Percentiles rank a stretch among this genome's conserved stretches.
Evolutionary conservation across 768 basidiomycete genomes (phyloP).

Genomic region (Pleurotus giganteus): DNA sequence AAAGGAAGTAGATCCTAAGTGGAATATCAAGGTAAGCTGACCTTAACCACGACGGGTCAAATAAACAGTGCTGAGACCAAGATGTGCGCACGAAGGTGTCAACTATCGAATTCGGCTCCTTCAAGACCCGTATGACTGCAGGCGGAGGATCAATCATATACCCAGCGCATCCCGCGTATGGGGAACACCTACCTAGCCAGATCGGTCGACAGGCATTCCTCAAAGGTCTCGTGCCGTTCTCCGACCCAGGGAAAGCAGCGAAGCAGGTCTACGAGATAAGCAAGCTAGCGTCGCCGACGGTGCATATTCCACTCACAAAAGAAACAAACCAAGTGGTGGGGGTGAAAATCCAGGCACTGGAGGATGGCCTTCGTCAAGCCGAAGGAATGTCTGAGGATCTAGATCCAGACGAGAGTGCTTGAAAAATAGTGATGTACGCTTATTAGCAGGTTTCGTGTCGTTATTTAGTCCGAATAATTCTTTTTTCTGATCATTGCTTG

Average conservation of each 20-base stretch:
- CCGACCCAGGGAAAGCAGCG: background rate
- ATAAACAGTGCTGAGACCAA: too few species aligned
- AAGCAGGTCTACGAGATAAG: background rate
- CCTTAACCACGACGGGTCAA: background rate
- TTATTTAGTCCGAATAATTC: too few species aligned
- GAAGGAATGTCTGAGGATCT: too few species aligned
- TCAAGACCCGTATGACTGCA: background rate
- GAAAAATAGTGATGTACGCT: too few species aligned
- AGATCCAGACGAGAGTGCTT: too few species aligned
- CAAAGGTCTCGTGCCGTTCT: background rate
- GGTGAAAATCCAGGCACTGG: background rate
- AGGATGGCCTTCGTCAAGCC: too few species aligned
- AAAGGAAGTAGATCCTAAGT: conserved; percentile 29
- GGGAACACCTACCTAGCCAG: background rate
- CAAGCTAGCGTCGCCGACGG: background rate
- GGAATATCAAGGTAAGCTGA: conserved; percentile 28
- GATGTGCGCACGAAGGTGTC: too few species aligned
- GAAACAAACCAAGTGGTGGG: background rate
- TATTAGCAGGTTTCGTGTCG: too few species aligned
- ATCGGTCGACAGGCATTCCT: background rate
- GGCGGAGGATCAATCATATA: background rate
- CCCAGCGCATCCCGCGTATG: conserved; percentile 6
- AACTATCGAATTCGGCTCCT: background rate
- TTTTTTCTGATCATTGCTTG: too few species aligned
- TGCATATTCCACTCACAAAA: background rate